Evolutionary conservation across 1,284 basidiomycete genomes (phyloP).

Genomic region (Rhodotorula sp.): DNA sequence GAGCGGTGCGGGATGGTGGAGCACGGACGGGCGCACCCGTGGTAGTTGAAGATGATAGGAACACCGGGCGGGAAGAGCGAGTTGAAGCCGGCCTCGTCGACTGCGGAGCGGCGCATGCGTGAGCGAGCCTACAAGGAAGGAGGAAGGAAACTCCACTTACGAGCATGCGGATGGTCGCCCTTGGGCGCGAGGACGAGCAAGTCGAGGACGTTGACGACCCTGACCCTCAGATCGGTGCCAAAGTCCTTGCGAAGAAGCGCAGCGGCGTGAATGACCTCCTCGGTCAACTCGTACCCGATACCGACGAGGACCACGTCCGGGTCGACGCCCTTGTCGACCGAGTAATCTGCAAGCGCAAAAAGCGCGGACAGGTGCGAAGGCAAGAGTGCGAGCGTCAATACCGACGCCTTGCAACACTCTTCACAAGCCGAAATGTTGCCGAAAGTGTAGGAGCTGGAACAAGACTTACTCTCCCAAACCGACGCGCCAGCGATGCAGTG

Average conservation of each 20-base stretch:
- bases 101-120: not conserved
- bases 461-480: constrained; percentile 49
- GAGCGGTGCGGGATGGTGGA: not conserved
- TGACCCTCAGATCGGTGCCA: constrained; percentile 45
- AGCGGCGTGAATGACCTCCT: constrained; percentile 52
- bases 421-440: too few species aligned
- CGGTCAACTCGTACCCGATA: constrained; percentile 50
- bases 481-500: constrained; percentile 50
- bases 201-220: constrained; percentile 54
- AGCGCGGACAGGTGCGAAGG: not conserved
- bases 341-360: constrained; percentile 45
- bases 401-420: too few species aligned
- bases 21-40: constrained; percentile 55
- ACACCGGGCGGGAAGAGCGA: constrained; percentile 45
- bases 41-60: constrained; percentile 68
- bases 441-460: too few species aligned
- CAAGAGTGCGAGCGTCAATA: constrained; percentile 39
- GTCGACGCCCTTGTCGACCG: constrained; percentile 53
- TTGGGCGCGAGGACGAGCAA: constrained; percentile 69
- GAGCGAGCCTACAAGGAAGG: too few species aligned
- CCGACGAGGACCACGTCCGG: constrained; percentile 55
- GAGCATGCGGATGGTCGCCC: constrained; percentile 72
- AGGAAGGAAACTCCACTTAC: not conserved
- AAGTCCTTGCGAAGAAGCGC: constrained; percentile 46
- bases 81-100: constrained; percentile 60